Conservation (phyloP, 768 basidiomycete species). For the Bullera alba region DNA sequence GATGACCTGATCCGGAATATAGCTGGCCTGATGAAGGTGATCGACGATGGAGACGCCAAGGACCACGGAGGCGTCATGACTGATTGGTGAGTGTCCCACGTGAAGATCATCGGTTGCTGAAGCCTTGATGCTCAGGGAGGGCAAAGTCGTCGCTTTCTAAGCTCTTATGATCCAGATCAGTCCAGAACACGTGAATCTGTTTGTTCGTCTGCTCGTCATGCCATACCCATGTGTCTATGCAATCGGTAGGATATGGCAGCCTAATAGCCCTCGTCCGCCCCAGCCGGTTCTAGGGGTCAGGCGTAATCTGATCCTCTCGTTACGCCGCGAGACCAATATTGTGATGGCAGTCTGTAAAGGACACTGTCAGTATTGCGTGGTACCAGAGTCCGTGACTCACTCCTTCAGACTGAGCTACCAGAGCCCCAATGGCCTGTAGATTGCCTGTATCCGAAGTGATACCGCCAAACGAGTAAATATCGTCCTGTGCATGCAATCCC, state of each 20-base stretch:
- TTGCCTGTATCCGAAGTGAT: conserved; percentile 56
- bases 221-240: too few species aligned
- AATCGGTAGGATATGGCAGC: conserved; percentile 51
- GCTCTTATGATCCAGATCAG: too few species aligned
- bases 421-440: conserved; percentile 61
- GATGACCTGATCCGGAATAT: too few species aligned
- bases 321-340: conserved; percentile 14
- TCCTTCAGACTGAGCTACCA: conserved; percentile 73
- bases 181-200: too few species aligned
- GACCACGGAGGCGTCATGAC: too few species aligned
- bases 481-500: not conserved
- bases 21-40: too few species aligned
- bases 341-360: conserved; percentile 9
- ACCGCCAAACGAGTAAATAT: conserved; percentile 47
- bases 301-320: conserved; percentile 49
- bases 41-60: too few species aligned
- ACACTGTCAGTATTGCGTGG: not conserved
- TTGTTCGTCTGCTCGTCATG: too few species aligned
- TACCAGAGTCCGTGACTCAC: conserved; percentile 49
- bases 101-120: too few species aligned
- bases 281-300: conserved; percentile 68
- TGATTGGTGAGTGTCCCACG: too few species aligned
- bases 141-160: too few species aligned
- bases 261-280: conserved; percentile 80
- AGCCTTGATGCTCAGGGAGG: too few species aligned